Percentiles rank a stretch among this genome's conserved stretches.
Evolutionary conservation across 768 basidiomycete species (phyloP).

Genomic region (Podaxis rugospora): DNA sequence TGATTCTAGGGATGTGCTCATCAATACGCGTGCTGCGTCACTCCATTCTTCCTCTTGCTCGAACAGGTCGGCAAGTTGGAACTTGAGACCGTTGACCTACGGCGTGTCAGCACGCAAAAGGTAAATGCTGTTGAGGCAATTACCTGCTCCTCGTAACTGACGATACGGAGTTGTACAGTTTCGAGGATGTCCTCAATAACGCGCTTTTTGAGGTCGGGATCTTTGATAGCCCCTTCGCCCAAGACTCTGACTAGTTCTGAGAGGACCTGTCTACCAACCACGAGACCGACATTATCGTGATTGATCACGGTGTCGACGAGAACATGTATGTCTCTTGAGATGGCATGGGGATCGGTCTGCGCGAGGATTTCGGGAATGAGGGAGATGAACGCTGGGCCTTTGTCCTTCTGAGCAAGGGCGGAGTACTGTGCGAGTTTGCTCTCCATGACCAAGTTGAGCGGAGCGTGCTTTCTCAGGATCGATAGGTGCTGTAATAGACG

Average conservation of each 20-base stretch:
- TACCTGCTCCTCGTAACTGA: conserved; percentile 96
- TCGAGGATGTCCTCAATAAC: conserved; percentile 74
- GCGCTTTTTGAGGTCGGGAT: conserved; percentile 57
- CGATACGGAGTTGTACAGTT: conserved; percentile 71
- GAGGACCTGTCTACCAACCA: conserved; percentile 84
- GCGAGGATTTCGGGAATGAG: conserved; percentile 67
- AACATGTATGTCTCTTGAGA: conserved; percentile 56
- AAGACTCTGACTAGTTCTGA: conserved; percentile 77
- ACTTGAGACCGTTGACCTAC: conserved; percentile 79
- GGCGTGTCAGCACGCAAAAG: conserved; percentile 6
- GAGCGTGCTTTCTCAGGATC: neutral
- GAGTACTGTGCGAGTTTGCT: conserved; percentile 58
- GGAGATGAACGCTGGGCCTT: conserved; percentile 67
- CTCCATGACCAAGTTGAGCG: conserved; percentile 43
- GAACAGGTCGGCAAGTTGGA: conserved; percentile 87
- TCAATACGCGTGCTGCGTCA: conserved; percentile 86
- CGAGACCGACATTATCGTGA: conserved; percentile 76
- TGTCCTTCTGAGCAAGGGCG: conserved; percentile 77
- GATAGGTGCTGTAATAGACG: neutral
- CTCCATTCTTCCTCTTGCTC: conserved; percentile 93
- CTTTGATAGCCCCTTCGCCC: conserved; percentile 47
- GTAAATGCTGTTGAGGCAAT: conserved; percentile 17
- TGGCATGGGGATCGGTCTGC: conserved; percentile 35
- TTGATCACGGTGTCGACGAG: conserved; percentile 81
- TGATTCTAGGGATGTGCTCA: conserved; percentile 89